Conservation (phyloP, 495 filamentous ascomycete genomes). For the Tuber microsphaerosporum region DNA sequence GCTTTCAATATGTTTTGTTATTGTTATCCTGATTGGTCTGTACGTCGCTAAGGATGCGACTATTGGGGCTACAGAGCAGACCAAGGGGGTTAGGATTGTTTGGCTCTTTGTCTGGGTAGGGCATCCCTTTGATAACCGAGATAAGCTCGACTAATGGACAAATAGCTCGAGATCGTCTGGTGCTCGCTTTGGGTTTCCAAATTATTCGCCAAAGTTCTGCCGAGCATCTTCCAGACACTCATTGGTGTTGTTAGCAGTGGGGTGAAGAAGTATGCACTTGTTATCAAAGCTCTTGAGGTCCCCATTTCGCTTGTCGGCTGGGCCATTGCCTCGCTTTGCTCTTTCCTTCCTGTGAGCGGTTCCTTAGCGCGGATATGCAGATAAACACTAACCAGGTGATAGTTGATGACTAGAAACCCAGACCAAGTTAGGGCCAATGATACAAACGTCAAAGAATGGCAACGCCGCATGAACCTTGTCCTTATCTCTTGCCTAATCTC, state of each 20-base stretch:
- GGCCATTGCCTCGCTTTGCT: conserved; percentile 69
- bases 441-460: conserved; percentile 49
- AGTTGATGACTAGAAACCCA: conserved; percentile 41
- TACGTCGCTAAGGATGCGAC: conserved; percentile 48
- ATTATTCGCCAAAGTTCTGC: conserved; percentile 69
- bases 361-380: conserved; percentile 20
- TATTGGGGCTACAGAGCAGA: conserved; percentile 46
- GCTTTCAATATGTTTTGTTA: conserved; percentile 63
- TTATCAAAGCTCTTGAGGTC: conserved; percentile 71
- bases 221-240: conserved; percentile 74
- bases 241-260: conserved; percentile 85
- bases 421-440: conserved; percentile 38
- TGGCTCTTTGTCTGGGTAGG: conserved; percentile 74
- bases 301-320: conserved; percentile 83
- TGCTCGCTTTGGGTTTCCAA: conserved; percentile 81
- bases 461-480: conserved; percentile 59
- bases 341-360: conserved; percentile 59
- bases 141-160: conserved; percentile 4
- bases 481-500: conserved; percentile 71
- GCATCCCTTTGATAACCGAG: neutral
- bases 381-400: conserved; percentile 17
- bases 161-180: conserved; percentile 74
- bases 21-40: conserved; percentile 65
- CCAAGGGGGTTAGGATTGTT: conserved; percentile 56
- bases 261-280: conserved; percentile 82